A percentile compares a stretch with the other conserved stretches of the same genome.
phyloP scores from a whole-genome alignment of 2,329 filamentous ascomycete species.

The Fusarium tuaranense region DNA sequence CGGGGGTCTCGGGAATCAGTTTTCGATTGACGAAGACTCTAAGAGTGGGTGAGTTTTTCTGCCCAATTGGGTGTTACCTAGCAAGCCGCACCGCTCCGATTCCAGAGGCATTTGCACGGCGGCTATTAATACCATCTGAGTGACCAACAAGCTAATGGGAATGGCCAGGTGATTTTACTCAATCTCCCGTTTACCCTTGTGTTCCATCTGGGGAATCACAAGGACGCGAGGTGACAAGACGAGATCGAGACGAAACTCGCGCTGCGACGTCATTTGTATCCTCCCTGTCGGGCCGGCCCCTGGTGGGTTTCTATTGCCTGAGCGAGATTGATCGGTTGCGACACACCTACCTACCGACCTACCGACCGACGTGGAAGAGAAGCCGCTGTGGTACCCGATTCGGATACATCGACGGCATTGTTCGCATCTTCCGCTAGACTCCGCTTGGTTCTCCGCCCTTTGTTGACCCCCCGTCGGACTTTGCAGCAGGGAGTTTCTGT shows the following conservation, averaged over 20 bases:
- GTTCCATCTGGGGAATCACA: conserved; percentile 23
- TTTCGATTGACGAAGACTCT: conserved; percentile 28
- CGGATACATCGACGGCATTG: conserved; percentile 35
- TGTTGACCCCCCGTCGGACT: conserved; percentile 35
- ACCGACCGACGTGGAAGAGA: conserved; percentile 1
- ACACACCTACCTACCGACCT: not conserved
- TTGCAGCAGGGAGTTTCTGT: conserved; percentile 20
- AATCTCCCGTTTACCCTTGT: conserved; percentile 18
- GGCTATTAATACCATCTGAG: conserved; percentile 28
- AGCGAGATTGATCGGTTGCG: conserved; percentile 27
- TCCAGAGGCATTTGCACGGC: conserved; percentile 14
- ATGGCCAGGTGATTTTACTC: conserved; percentile 25
- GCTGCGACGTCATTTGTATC: conserved; percentile 36
- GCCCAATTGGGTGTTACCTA: conserved; percentile 23
- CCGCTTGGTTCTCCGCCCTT: conserved; percentile 39
- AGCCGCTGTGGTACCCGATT: conserved; percentile 13
- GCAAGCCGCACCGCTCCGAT: conserved; percentile 20
- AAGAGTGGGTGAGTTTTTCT: conserved; percentile 18
- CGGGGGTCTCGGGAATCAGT: conserved; percentile 33
- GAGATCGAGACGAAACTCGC: conserved; percentile 16
- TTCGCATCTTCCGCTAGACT: conserved; percentile 39
- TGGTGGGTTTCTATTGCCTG: conserved; percentile 30
- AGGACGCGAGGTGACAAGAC: conserved; percentile 18
- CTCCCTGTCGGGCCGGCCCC: conserved; percentile 32
- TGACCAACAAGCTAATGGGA: conserved; percentile 2